phyloP scores from a whole-genome alignment of 2,329 filamentous ascomycete genomes.

The Pyrenophora tritici-repentis region DNA sequence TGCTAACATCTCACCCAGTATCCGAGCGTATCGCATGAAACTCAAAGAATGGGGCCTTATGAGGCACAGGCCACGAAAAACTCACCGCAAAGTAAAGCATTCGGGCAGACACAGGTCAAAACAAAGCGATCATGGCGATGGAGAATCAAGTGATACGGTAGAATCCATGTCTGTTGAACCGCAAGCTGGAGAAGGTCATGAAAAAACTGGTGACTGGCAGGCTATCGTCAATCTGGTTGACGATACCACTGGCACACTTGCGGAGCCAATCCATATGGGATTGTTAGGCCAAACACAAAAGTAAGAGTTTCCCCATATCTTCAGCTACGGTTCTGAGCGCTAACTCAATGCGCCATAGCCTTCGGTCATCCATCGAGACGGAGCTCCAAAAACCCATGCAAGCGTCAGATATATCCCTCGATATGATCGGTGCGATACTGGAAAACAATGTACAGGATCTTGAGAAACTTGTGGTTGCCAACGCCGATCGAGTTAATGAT shows the following conservation, averaged over 20 bases:
- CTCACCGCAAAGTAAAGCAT: not conserved
- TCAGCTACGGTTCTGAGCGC: not conserved
- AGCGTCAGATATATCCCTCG: conserved; percentile 25
- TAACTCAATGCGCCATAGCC: conserved; percentile 11
- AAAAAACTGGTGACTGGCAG: conserved; percentile 15
- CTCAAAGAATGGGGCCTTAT: conserved; percentile 44
- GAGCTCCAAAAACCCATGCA: conserved; percentile 20
- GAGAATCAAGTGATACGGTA: conserved; percentile 8
- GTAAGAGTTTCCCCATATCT: conserved; percentile 5
- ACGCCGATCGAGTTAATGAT: conserved; percentile 35
- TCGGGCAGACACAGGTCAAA: conserved; percentile 1
- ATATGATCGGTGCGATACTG: conserved; percentile 37
- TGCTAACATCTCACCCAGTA: conserved; percentile 24
- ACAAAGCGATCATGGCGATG: conserved; percentile 7
- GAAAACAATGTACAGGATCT: conserved; percentile 31
- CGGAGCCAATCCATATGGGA: conserved; percentile 17
- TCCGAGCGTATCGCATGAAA: conserved; percentile 45
- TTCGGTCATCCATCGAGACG: conserved; percentile 16
- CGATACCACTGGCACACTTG: not conserved
- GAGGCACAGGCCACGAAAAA: conserved; percentile 26
- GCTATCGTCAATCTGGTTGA: conserved; percentile 2
- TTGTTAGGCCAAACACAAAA: conserved; percentile 13
- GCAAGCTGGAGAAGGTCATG: not conserved
- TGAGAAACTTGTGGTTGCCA: conserved; percentile 31
- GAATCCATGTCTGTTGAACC: conserved; percentile 5